A percentile compares a stretch with the other conserved stretches of the same genome.
Evolutionary conservation across 371 early-diverging fungal species (phyloP).

Genomic region (Funneliformis caledonium): DNA sequence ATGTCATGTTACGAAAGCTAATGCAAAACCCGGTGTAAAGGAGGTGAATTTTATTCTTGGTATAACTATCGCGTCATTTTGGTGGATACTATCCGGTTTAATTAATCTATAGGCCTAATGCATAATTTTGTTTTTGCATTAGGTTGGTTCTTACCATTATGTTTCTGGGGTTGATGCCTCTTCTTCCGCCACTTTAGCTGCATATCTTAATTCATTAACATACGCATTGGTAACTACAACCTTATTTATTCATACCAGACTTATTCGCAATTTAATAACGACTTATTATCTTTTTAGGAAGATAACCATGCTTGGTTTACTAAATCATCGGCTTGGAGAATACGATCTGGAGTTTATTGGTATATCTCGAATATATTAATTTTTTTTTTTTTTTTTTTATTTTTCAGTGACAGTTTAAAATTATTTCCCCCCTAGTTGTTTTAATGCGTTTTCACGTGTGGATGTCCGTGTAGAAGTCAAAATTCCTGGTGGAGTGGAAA

Average conservation of each 20-base stretch:
- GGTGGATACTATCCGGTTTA: background rate
- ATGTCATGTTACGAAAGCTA: constrained; percentile 89
- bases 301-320: constrained; percentile 73
- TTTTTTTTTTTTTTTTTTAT: constrained; percentile 10
- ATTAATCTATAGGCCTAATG: background rate
- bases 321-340: constrained; percentile 70
- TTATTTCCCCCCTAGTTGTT: constrained; percentile 66
- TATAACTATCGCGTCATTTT: background rate
- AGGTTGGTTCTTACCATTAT: constrained; percentile 91
- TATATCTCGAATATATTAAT: constrained; percentile 41
- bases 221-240: constrained; percentile 75
- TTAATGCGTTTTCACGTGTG: constrained; percentile 93
- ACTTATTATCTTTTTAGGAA: constrained; percentile 50
- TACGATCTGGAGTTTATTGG: constrained; percentile 76
- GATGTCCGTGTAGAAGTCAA: constrained; percentile 97
- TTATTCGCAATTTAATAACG: background rate
- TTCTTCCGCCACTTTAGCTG: constrained; percentile 93
- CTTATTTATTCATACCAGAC: background rate
- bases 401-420: background rate
- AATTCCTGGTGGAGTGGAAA: constrained; percentile 97
- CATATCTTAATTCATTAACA: constrained; percentile 93
- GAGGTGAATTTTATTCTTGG: constrained; percentile 61
- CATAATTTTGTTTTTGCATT: constrained; percentile 28
- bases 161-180: constrained; percentile 92
- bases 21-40: constrained; percentile 77